phyloP scores from a whole-genome alignment of 2,329 filamentous ascomycete species.

The Bisporella sp. region DNA sequence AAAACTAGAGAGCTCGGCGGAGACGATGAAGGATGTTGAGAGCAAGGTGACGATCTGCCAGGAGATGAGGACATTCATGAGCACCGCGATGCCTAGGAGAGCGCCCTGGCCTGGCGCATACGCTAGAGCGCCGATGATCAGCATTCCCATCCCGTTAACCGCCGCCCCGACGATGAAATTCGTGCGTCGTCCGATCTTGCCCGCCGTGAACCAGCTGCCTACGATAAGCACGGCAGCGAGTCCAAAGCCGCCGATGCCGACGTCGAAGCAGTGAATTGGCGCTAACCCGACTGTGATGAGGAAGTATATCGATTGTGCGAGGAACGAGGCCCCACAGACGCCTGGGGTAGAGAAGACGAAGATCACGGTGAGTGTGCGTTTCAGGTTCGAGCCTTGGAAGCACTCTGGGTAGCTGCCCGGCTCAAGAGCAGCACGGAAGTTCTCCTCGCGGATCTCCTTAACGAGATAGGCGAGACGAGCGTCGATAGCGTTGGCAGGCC shows the following conservation, averaged over 20 bases:
- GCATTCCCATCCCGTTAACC: conserved; percentile 11
- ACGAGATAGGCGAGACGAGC: too few relatives aligned
- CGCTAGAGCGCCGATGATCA: conserved; percentile 11
- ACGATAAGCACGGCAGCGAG: conserved; percentile 13
- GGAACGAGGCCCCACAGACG: conserved; percentile 25
- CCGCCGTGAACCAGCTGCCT: conserved; percentile 8
- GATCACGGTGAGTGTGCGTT: conserved; percentile 31
- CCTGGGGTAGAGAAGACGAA: conserved; percentile 27
- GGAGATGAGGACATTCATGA: conserved; percentile 18
- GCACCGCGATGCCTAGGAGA: conserved; percentile 13
- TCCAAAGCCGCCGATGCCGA: conserved; percentile 15
- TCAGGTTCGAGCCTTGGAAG: conserved; percentile 28
- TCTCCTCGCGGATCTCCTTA: too few relatives aligned
- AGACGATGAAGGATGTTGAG: conserved; percentile 12
- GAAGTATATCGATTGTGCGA: conserved; percentile 19
- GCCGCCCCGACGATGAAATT: conserved; percentile 25
- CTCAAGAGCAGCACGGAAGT: too few relatives aligned
- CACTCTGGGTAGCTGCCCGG: conserved; percentile 24
- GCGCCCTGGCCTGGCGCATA: conserved; percentile 7
- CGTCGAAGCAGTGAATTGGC: conserved; percentile 17
- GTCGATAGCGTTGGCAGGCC: too few relatives aligned
- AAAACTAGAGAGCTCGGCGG: conserved; percentile 15
- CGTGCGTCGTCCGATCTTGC: conserved; percentile 28
- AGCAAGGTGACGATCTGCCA: conserved; percentile 14
- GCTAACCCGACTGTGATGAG: conserved; percentile 11